phyloP scores from a whole-genome alignment of 31 red algal genomes.

The Bonnemaisonia californica region DNA sequence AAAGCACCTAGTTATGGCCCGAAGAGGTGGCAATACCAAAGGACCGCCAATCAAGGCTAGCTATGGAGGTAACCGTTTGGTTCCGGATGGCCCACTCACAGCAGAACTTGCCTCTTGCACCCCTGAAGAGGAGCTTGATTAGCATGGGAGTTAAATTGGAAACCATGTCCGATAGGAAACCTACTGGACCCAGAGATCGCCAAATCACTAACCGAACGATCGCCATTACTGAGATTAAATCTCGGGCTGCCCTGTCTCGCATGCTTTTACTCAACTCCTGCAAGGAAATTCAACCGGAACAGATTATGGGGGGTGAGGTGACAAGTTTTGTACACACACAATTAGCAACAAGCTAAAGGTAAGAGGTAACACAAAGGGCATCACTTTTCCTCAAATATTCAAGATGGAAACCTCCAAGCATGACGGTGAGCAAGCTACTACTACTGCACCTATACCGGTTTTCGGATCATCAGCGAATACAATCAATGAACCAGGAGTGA shows the following conservation, averaged over 20 bases:
- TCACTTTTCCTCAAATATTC: too few species aligned
- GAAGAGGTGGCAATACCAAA: background rate
- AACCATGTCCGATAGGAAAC: background rate
- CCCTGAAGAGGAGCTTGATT: conserved; percentile 13
- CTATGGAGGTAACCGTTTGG: conserved; percentile 1
- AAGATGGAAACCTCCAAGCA: too few species aligned
- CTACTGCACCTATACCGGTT: too few species aligned
- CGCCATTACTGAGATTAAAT: too few species aligned
- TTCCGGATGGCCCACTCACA: background rate
- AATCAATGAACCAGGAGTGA: too few species aligned
- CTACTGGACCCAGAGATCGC: background rate
- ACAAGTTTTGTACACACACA: too few species aligned
- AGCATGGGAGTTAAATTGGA: conserved; percentile 9
- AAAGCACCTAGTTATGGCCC: background rate
- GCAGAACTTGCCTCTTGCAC: background rate
- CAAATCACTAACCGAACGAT: background rate
- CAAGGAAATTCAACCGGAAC: conserved; percentile 5
- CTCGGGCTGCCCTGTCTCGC: too few species aligned
- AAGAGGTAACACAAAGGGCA: too few species aligned
- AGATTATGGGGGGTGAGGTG: conserved; percentile 5
- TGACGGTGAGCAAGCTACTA: too few species aligned
- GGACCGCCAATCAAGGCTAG: conserved; percentile 1
- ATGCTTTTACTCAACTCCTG: background rate
- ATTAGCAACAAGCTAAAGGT: too few species aligned
- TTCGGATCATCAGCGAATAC: too few species aligned